phyloP scores from a whole-genome alignment of 768 basidiomycete genomes.

The Brasilioporus rufonigricans region DNA sequence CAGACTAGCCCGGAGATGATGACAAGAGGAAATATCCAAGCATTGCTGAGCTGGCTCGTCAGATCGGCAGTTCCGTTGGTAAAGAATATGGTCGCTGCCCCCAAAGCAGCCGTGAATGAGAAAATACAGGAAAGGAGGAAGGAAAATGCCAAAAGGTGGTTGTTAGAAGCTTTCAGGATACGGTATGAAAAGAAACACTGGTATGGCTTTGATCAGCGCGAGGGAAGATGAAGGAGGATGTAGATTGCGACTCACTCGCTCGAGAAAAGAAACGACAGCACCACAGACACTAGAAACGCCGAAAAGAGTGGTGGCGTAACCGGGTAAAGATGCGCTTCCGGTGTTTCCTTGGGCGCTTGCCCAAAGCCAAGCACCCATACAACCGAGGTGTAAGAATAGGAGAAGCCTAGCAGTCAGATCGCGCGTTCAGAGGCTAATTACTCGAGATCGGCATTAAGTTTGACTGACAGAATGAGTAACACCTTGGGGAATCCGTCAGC shows the following conservation, averaged over 20 bases:
- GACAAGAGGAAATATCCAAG: constrained; percentile 21
- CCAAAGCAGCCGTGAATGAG: constrained; percentile 22
- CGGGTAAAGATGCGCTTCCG: constrained; percentile 1
- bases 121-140: constrained; percentile 17
- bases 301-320: constrained; percentile 14
- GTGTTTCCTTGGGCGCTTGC: constrained; percentile 1
- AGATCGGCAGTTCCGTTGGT: neutral
- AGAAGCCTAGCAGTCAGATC: constrained; percentile 11
- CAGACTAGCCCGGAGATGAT: constrained; percentile 17
- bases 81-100: constrained; percentile 20
- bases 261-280: constrained; percentile 14
- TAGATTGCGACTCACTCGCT: constrained; percentile 12
- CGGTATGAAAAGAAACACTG: constrained; percentile 24
- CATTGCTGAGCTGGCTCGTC: constrained; percentile 5
- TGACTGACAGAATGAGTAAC: constrained; percentile 19
- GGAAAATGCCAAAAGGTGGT: constrained; percentile 10
- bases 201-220: neutral
- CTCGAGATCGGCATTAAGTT: neutral
- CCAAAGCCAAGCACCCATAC: constrained; percentile 22
- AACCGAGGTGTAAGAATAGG: constrained; percentile 16
- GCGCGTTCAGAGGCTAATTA: constrained; percentile 4
- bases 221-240: neutral
- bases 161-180: constrained; percentile 16
- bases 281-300: constrained; percentile 17
- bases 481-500: constrained; percentile 14